Evolutionary conservation across 2,329 filamentous ascomycete species (phyloP).

Genomic region (Colletotrichum sojae): DNA sequence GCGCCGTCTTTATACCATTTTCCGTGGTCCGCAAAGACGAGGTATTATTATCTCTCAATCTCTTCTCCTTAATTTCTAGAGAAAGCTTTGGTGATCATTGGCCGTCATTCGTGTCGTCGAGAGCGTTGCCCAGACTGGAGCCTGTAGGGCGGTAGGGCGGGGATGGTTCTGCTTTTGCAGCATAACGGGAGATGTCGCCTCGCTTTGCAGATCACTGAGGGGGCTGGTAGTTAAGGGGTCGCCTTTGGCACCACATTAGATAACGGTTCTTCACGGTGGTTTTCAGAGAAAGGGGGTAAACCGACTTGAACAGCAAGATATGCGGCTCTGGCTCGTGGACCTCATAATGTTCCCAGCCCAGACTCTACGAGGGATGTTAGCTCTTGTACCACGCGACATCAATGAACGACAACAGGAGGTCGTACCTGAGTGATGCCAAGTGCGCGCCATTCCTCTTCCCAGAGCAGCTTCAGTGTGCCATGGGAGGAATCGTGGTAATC

Average conservation of each 20-base stretch:
- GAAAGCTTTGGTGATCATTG: slow-evolving; percentile 45
- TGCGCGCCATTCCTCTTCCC: slow-evolving; percentile 98
- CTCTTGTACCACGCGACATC: not conserved
- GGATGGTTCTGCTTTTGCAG: slow-evolving; percentile 35
- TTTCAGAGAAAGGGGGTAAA: slow-evolving; percentile 41
- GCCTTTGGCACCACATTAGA: slow-evolving; percentile 62
- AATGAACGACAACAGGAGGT: not conserved
- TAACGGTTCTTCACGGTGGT: not conserved
- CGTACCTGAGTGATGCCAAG: slow-evolving; percentile 96
- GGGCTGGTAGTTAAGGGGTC: slow-evolving; percentile 87
- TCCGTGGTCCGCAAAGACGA: slow-evolving; percentile 38
- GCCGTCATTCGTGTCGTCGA: slow-evolving; percentile 41
- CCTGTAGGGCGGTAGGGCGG: slow-evolving; percentile 30
- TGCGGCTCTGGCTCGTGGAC: slow-evolving; percentile 99
- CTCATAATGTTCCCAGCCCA: slow-evolving; percentile 99
- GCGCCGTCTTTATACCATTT: slow-evolving; percentile 37
- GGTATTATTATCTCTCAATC: slow-evolving; percentile 35
- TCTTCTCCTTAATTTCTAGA: slow-evolving; percentile 39
- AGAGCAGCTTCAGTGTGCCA: slow-evolving; percentile 94
- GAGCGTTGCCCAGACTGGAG: slow-evolving; percentile 30
- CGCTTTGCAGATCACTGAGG: slow-evolving; percentile 63
- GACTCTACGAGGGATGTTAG: slow-evolving; percentile 72
- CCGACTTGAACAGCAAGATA: slow-evolving; percentile 98
- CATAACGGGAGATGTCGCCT: slow-evolving; percentile 30
- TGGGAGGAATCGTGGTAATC: slow-evolving; percentile 92